Evolutionary conservation across 2,329 filamentous ascomycete genomes (phyloP), one percentile per base, ranked within the genome.

Genomic region (Bretziella fagacearum): DNA sequence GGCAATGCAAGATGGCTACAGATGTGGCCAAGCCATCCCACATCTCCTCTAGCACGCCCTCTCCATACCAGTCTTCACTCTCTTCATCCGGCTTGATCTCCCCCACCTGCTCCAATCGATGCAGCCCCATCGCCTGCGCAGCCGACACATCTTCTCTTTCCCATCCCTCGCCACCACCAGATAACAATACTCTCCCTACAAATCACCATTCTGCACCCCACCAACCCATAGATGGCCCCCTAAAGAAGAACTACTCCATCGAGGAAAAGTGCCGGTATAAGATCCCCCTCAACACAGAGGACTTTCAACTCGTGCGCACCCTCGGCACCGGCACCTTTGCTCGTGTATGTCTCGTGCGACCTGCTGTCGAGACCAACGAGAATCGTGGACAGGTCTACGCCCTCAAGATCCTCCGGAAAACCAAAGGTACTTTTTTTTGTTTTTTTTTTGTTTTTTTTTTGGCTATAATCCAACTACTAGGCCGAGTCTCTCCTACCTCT

Each of bases 261-360:
- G 48, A 50, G 37, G 44, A 50, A 26, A 50, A 50, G 29, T 50
- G 48, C 39, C 30, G 32, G 5, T 41, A 30, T 23, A 47, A 47
- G 17, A 50, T 50, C 32, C 18, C 58, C 50, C 56, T 60, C 27
- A 56, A 58, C 35, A 58, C 68, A 50, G 63, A 70, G 51, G 79
- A 86, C 63, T 87, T 87, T 59, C 69, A 75, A 51, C 68, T 83
- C 43, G 70, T 87, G 54, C 78, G 82, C 60, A 87, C 83, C 10
- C 65, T 89, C 53, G 83, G 79, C 52, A 87, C 82, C 33, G 82
- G 81, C 53, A 86, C 81, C 10, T 91, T 91, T 65, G 84, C 84
- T 54, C 72, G 84, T 53, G 84, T 91, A 39, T 86, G 81, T 67
- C 74, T 89, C 51, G 81, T 84, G 44, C 76, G 75, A 51, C 72